Evolutionary conservation across 305 asterid genomes (phyloP).

Genomic region (Withania somnifera): DNA sequence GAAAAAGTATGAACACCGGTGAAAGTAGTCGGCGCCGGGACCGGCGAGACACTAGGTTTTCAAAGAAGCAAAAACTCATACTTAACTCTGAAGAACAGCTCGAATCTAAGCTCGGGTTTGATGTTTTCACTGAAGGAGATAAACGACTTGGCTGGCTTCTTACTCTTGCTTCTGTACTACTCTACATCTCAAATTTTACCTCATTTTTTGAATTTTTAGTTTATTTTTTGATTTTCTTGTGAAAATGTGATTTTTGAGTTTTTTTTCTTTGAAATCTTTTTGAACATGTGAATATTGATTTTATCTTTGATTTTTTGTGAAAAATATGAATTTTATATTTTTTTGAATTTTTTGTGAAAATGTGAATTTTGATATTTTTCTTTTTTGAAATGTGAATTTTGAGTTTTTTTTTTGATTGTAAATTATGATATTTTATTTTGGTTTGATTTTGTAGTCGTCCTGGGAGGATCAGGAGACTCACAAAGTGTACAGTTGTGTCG

Average conservation of each 20-base stretch:
- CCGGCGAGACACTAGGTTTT: slow-evolving; percentile 58
- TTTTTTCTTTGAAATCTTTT: too few species aligned
- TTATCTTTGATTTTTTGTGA: too few species aligned
- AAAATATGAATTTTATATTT: too few species aligned
- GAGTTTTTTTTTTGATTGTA: background rate
- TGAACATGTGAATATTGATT: too few species aligned
- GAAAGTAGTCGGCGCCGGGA: slow-evolving; percentile 62
- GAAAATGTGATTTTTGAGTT: too few species aligned
- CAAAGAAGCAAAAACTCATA: slow-evolving; percentile 82
- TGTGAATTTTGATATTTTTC: background rate
- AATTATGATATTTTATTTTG: background rate
- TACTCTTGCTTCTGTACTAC: slow-evolving; percentile 68
- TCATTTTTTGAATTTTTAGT: background rate
- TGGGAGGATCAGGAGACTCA: slow-evolving; percentile 91
- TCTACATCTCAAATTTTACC: background rate
- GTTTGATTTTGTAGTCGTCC: slow-evolving; percentile 44
- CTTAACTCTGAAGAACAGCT: slow-evolving; percentile 87
- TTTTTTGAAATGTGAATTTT: background rate
- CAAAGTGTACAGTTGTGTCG: slow-evolving; percentile 76
- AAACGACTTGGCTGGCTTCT: slow-evolving; percentile 99
- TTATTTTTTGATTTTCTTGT: background rate
- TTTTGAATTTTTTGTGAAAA: background rate
- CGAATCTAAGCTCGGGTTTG: slow-evolving; percentile 75
- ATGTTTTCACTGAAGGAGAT: slow-evolving; percentile 79
- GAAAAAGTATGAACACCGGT: slow-evolving; percentile 22